A percentile compares a stretch with the other conserved stretches of the same genome.
phyloP scores from a whole-genome alignment of 83 land plant species.

The Larix sibirica region DNA sequence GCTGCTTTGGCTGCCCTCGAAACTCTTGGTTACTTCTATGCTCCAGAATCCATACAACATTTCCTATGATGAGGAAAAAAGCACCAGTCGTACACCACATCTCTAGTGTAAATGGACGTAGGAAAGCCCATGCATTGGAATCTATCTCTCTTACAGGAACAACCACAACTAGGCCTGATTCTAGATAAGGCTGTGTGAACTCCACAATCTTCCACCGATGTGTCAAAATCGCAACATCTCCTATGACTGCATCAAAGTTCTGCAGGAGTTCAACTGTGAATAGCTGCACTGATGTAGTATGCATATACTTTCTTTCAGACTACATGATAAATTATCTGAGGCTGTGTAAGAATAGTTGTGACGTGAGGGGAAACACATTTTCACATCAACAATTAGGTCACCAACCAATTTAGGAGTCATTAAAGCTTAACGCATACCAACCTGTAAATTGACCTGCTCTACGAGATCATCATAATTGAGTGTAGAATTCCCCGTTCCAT shows the following conservation, averaged over 20 bases:
- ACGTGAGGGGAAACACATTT: too few species aligned
- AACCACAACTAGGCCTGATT: slow-evolving; percentile 89
- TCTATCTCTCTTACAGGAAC: slow-evolving; percentile 57
- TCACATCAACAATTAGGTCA: too few species aligned
- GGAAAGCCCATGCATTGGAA: slow-evolving; percentile 90
- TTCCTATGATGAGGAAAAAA: slow-evolving; percentile 89
- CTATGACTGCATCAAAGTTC: slow-evolving; percentile 96
- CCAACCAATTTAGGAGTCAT: too few species aligned
- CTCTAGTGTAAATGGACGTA: slow-evolving; percentile 80
- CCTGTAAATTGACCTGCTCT: slow-evolving; percentile 62
- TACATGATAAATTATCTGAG: too few species aligned
- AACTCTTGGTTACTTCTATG: slow-evolving; percentile 85
- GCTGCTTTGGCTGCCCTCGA: slow-evolving; percentile 89
- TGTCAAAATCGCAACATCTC: slow-evolving; percentile 89
- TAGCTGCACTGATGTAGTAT: too few species aligned
- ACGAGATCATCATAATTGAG: slow-evolving; percentile 85
- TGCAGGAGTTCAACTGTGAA: slow-evolving; percentile 20
- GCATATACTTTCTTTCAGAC: too few species aligned
- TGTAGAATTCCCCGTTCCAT: slow-evolving; percentile 68
- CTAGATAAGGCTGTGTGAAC: slow-evolving; percentile 93
- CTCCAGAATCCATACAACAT: slow-evolving; percentile 94
- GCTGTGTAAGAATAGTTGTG: too few species aligned
- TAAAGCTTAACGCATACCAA: slow-evolving; percentile 14
- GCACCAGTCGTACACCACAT: slow-evolving; percentile 92
- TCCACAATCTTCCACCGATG: slow-evolving; percentile 89